phyloP scores from a whole-genome alignment of 139 green algal genomes.

The Micractinium sp. region DNA sequence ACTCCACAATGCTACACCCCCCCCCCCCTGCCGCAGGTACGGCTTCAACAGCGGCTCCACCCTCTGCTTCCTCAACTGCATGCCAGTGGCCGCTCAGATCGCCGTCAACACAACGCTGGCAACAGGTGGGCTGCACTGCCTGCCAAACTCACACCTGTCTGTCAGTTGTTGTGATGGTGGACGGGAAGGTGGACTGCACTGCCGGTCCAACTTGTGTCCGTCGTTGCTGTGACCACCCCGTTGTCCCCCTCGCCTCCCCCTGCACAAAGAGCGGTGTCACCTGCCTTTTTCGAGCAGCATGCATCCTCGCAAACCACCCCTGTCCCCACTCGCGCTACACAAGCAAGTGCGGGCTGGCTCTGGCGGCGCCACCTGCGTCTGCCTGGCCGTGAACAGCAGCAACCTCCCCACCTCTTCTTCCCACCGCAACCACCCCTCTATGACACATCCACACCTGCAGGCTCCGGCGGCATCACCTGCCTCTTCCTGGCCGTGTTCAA shows the following conservation, averaged over 20 bases:
- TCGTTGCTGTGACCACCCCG: too few species aligned
- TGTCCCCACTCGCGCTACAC: too few species aligned
- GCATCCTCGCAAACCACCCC: too few species aligned
- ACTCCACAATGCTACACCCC: neutral
- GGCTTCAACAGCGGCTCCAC: slow-evolving; percentile 82
- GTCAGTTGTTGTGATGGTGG: too few species aligned
- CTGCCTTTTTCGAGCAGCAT: too few species aligned
- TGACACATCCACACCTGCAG: slow-evolving; percentile 31
- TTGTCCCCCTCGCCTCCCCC: too few species aligned
- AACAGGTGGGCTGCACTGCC: neutral
- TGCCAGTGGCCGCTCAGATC: slow-evolving; percentile 43
- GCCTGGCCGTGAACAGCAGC: too few species aligned
- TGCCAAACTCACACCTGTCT: neutral
- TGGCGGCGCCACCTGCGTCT: too few species aligned
- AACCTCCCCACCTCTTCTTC: neutral
- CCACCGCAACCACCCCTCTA: neutral
- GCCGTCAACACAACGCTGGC: slow-evolving; percentile 79
- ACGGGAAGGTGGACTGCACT: too few species aligned
- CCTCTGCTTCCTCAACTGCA: slow-evolving; percentile 44
- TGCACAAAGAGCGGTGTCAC: too few species aligned
- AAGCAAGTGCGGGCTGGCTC: too few species aligned
- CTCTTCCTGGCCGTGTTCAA: slow-evolving; percentile 55
- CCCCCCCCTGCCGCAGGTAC: slow-evolving; percentile 49
- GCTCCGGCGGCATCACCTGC: slow-evolving; percentile 59
- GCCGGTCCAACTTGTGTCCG: too few species aligned